These are phyloP conservation scores for Schoenoplectus triqueter DNA, from an alignment of 202 grass and related monocot species.

Conservation along the genomic window DNA sequence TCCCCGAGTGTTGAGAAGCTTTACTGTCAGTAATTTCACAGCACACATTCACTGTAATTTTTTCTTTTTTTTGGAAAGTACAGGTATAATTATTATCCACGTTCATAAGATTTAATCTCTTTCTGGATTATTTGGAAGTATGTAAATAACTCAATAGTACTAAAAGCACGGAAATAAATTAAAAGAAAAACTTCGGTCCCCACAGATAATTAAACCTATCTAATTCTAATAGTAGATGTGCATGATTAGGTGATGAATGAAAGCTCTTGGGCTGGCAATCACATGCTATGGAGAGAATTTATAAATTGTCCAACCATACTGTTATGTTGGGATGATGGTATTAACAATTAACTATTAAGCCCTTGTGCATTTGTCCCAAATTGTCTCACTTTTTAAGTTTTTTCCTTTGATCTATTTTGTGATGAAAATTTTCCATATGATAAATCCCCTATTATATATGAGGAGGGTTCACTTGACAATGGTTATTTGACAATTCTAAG, in stretches of 20 bases:
- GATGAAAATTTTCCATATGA: too few species aligned
- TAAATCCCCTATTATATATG: too few species aligned
- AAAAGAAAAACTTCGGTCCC: conserved; percentile 7
- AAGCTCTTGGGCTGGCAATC: conserved; percentile 35
- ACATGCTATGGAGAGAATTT: conserved; percentile 31
- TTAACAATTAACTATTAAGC: background rate
- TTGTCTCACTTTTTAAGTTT: background rate
- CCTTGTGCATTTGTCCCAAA: conserved; percentile 27
- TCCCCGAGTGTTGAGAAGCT: background rate
- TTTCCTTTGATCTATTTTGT: background rate
- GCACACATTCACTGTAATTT: background rate
- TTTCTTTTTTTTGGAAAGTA: background rate
- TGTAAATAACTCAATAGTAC: conserved; percentile 1
- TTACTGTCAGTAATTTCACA: background rate
- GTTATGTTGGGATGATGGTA: conserved; percentile 29
- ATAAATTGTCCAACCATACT: background rate
- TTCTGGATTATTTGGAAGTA: background rate
- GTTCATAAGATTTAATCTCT: background rate
- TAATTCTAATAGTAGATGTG: background rate
- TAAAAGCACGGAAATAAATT: background rate
- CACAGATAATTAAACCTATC: conserved; percentile 21
- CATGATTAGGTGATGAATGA: conserved; percentile 43
- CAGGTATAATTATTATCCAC: background rate
- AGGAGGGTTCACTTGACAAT: too few species aligned
- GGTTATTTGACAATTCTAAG: too few species aligned